Evolutionary conservation across 2,329 filamentous ascomycete species (phyloP).

Genomic region (Madurella fahalii): DNA sequence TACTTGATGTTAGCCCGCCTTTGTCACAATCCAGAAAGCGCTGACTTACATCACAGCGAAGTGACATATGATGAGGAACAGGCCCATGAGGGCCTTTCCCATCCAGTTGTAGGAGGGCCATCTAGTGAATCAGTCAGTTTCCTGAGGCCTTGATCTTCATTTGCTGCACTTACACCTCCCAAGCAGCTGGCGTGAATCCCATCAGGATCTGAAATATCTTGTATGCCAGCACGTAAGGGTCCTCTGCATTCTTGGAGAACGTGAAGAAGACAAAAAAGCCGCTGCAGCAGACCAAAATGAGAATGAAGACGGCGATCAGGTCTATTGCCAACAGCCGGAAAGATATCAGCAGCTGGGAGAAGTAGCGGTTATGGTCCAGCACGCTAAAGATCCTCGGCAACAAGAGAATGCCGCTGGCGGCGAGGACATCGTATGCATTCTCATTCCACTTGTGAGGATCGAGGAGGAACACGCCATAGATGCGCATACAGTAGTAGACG

Average conservation of each 20-base stretch:
- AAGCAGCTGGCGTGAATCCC: constrained; percentile 93
- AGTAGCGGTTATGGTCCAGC: constrained; percentile 92
- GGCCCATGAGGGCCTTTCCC: constrained; percentile 68
- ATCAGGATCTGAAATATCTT: constrained; percentile 90
- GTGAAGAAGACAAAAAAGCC: constrained; percentile 96
- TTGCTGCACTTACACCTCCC: constrained; percentile 65
- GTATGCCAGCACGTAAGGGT: constrained; percentile 74
- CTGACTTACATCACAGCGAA: constrained; percentile 73
- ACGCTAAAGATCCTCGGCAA: constrained; percentile 90
- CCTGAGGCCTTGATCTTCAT: neutral
- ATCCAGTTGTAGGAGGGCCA: constrained; percentile 74
- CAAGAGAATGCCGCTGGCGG: constrained; percentile 82
- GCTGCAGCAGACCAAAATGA: constrained; percentile 84
- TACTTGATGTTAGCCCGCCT: constrained; percentile 7
- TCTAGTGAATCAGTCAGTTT: constrained; percentile 29
- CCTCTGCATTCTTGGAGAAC: constrained; percentile 67
- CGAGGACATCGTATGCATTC: constrained; percentile 90
- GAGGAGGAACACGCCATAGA: constrained; percentile 81
- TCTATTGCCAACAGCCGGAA: constrained; percentile 94
- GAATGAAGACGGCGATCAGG: constrained; percentile 74
- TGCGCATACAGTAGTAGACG: constrained; percentile 82
- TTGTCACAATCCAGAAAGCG: neutral
- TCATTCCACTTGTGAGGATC: constrained; percentile 71
- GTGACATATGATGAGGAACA: constrained; percentile 92
- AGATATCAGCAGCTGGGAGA: constrained; percentile 88